These are phyloP conservation scores for Penicillium hesseltinei DNA, from an alignment of 2,329 filamentous ascomycete species.

Conservation along the genomic window DNA sequence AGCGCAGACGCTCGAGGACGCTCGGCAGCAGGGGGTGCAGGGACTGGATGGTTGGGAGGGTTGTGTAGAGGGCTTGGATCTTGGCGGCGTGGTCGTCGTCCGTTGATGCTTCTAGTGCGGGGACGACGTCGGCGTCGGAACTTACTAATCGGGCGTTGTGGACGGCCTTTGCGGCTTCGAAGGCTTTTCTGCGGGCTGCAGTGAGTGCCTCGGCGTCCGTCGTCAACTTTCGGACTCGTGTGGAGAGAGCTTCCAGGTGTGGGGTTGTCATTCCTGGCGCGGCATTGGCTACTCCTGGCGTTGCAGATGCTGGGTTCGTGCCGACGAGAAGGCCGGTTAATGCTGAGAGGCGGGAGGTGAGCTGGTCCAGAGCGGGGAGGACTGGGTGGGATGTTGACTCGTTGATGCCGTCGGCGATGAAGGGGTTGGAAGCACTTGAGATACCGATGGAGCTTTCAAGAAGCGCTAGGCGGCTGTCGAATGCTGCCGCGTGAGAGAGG, in stretches of 20 bases:
- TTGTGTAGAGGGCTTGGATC: constrained; percentile 87
- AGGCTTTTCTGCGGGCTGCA: constrained; percentile 43
- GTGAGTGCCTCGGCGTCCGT: constrained; percentile 46
- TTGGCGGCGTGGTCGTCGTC: constrained; percentile 73
- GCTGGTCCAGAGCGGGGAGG: constrained; percentile 73
- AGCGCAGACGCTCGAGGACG: constrained; percentile 79
- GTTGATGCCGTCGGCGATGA: constrained; percentile 48
- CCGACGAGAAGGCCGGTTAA: constrained; percentile 55
- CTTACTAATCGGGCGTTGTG: constrained; percentile 39
- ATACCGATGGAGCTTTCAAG: constrained; percentile 82
- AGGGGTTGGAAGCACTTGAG: constrained; percentile 63
- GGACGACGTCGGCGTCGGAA: constrained; percentile 27
- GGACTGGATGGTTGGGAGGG: constrained; percentile 82
- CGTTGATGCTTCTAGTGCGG: constrained; percentile 44
- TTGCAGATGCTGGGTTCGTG: constrained; percentile 30
- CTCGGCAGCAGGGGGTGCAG: constrained; percentile 81
- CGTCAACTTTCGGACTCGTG: constrained; percentile 45
- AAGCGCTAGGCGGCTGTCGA: constrained; percentile 74
- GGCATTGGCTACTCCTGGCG: constrained; percentile 15
- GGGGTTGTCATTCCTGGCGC: constrained; percentile 38
- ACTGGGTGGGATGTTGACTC: constrained; percentile 61
- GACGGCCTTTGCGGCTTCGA: constrained; percentile 43
- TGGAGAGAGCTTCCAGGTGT: constrained; percentile 45
- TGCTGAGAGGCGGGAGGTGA: constrained; percentile 77
- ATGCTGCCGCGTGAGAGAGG: constrained; percentile 78